These are phyloP conservation scores for Colletotrichum horii DNA, from an alignment of 2,329 filamentous ascomycete species.

Conservation along the genomic window DNA sequence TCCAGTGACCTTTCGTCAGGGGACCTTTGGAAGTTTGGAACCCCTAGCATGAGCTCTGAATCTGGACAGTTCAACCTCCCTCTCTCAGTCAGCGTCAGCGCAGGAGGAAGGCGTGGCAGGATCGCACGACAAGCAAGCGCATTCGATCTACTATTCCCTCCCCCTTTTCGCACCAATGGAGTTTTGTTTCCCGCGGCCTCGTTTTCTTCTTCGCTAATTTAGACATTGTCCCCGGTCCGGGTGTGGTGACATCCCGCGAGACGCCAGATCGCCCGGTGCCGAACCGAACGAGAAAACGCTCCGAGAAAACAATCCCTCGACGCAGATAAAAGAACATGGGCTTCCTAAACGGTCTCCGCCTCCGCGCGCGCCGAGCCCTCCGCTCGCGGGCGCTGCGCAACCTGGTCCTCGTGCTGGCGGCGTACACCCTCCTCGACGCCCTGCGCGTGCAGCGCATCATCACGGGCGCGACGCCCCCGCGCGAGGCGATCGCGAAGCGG, in stretches of 20 bases:
- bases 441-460: constrained; percentile 34
- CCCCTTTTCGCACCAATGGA: neutral
- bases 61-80: neutral
- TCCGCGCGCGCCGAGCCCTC: constrained; percentile 37
- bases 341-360: constrained; percentile 1
- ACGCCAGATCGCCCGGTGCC: neutral
- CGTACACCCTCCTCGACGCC: constrained; percentile 44
- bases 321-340: neutral
- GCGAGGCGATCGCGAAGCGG: constrained; percentile 19
- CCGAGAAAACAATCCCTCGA: neutral
- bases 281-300: neutral
- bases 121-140: neutral
- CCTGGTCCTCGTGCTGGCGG: constrained; percentile 35
- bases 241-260: neutral
- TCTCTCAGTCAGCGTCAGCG: neutral
- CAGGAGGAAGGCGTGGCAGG: neutral
- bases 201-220: neutral
- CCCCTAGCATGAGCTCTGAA: neutral
- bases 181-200: neutral
- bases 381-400: constrained; percentile 40
- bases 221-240: neutral
- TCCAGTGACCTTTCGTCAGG: neutral
- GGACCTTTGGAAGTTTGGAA: neutral
- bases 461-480: neutral
- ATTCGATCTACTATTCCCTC: neutral